These are phyloP conservation scores for Escovopsis sp. DNA, from an alignment of 2,329 filamentous ascomycete genomes.

Conservation along the genomic window DNA sequence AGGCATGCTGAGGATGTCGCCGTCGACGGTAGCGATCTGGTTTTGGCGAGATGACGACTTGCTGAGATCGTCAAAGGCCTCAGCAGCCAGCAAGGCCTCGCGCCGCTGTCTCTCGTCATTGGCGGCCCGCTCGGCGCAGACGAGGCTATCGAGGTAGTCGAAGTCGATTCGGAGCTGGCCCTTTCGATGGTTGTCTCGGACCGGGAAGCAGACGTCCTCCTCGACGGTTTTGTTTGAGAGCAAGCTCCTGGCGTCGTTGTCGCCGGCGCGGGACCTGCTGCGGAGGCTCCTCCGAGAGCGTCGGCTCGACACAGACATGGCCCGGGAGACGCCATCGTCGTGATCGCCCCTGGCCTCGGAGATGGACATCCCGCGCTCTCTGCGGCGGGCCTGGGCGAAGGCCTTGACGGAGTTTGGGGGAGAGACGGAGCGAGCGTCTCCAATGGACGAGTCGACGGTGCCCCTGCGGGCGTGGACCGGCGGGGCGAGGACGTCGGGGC, in stretches of 20 bases:
- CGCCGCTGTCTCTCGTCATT: conserved; percentile 34
- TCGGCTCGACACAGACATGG: conserved; percentile 42
- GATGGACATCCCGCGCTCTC: conserved; percentile 55
- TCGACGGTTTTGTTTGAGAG: conserved; percentile 57
- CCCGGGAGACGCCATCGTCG: conserved; percentile 45
- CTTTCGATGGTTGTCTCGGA: conserved; percentile 49
- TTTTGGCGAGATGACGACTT: conserved; percentile 12
- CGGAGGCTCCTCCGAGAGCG: conserved; percentile 42
- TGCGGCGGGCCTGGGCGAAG: conserved; percentile 78
- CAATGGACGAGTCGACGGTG: conserved; percentile 37
- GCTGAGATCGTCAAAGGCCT: conserved; percentile 20
- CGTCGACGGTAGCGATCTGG: conserved; percentile 35
- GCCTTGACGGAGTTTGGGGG: conserved; percentile 96
- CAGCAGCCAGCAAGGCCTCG: conserved; percentile 14
- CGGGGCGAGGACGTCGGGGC: conserved; percentile 33
- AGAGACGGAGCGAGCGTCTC: conserved; percentile 55
- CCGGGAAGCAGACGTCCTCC: conserved; percentile 79
- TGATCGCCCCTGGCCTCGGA: conserved; percentile 29
- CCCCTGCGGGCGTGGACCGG: conserved; percentile 34
- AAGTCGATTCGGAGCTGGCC: conserved; percentile 78
- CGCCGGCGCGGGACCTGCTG: conserved; percentile 43
- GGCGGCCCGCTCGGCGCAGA: conserved; percentile 43
- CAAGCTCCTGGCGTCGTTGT: conserved; percentile 45
- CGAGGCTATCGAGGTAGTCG: conserved; percentile 85
- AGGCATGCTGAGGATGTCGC: conserved; percentile 40